phyloP scores from a whole-genome alignment of 2,329 filamentous ascomycete genomes.

The Stachybotrys elegans region DNA sequence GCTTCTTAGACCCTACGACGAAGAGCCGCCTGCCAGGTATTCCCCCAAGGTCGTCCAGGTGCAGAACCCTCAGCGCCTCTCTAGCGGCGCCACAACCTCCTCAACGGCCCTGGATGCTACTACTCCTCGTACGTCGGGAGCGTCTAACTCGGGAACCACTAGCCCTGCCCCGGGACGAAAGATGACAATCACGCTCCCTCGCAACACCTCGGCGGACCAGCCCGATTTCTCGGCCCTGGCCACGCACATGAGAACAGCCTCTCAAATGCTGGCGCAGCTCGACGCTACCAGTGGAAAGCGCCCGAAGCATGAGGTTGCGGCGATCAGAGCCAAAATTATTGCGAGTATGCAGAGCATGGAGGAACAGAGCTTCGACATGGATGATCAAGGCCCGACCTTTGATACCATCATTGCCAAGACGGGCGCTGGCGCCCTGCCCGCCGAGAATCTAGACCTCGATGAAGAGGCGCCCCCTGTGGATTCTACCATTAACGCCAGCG shows the following conservation, averaged over 20 bases:
- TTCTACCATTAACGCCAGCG: slow-evolving; percentile 56
- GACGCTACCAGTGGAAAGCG: slow-evolving; percentile 77
- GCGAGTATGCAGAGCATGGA: slow-evolving; percentile 86
- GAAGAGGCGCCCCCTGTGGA: slow-evolving; percentile 47
- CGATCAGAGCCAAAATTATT: slow-evolving; percentile 81
- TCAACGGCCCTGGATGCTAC: slow-evolving; percentile 55
- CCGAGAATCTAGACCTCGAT: slow-evolving; percentile 46
- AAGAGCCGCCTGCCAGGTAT: slow-evolving; percentile 24
- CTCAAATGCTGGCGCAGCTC: slow-evolving; percentile 80
- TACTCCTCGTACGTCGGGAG: slow-evolving; percentile 66
- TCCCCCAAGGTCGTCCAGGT: slow-evolving; percentile 21
- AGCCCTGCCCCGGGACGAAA: slow-evolving; percentile 59
- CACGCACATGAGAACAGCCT: slow-evolving; percentile 82
- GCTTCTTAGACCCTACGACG: slow-evolving; percentile 55
- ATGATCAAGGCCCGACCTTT: slow-evolving; percentile 71
- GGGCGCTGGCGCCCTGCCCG: slow-evolving; percentile 40
- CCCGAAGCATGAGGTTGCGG: slow-evolving; percentile 73
- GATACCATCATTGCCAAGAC: slow-evolving; percentile 77
- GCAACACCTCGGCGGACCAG: slow-evolving; percentile 57
- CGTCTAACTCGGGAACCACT: slow-evolving; percentile 61
- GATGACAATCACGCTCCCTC: slow-evolving; percentile 53
- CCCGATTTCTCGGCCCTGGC: slow-evolving; percentile 78
- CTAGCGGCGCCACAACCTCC: slow-evolving; percentile 56
- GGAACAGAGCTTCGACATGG: slow-evolving; percentile 75
- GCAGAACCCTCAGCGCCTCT: slow-evolving; percentile 46